phyloP scores from a whole-genome alignment of 768 basidiomycete genomes.

The Rhizopogon salebrosus region DNA sequence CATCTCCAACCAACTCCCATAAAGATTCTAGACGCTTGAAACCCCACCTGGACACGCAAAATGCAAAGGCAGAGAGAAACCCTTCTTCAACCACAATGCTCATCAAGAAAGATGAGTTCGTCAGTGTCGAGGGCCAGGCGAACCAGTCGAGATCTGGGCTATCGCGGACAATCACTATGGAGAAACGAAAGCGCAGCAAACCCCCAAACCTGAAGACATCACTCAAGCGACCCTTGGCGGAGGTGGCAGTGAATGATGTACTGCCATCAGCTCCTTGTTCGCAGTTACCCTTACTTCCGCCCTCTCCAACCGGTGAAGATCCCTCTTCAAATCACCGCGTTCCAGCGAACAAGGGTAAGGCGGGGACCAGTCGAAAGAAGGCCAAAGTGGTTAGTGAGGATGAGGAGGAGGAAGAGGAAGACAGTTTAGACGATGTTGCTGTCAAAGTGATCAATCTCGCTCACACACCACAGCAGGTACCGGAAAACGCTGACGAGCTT shows the following conservation, averaged over 20 bases:
- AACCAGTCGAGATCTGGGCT: neutral
- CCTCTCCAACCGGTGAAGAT: conserved; percentile 57
- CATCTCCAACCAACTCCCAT: neutral
- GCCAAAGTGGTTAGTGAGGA: conserved; percentile 34
- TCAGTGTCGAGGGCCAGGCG: neutral
- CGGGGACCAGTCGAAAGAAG: conserved; percentile 43
- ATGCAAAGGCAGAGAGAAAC: neutral
- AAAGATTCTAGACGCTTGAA: neutral
- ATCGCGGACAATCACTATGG: neutral
- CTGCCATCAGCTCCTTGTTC: neutral
- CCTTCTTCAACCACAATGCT: neutral
- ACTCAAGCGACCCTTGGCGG: conserved; percentile 37
- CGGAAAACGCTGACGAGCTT: conserved; percentile 12
- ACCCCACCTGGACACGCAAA: no score
- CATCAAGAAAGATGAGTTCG: neutral
- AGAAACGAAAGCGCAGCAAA: neutral
- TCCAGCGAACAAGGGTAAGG: conserved; percentile 36
- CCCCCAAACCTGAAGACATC: conserved; percentile 22
- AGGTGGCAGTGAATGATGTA: conserved; percentile 6
- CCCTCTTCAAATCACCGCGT: conserved; percentile 19
- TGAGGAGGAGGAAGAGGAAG: conserved; percentile 18
- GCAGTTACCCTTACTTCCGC: conserved; percentile 46
- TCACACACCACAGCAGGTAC: conserved; percentile 8
- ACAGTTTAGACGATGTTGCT: conserved; percentile 12
- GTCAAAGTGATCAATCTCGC: conserved; percentile 17